These are phyloP conservation scores for Suillus ampliporus DNA, from an alignment of 768 basidiomycete genomes.

Conservation along the genomic window DNA sequence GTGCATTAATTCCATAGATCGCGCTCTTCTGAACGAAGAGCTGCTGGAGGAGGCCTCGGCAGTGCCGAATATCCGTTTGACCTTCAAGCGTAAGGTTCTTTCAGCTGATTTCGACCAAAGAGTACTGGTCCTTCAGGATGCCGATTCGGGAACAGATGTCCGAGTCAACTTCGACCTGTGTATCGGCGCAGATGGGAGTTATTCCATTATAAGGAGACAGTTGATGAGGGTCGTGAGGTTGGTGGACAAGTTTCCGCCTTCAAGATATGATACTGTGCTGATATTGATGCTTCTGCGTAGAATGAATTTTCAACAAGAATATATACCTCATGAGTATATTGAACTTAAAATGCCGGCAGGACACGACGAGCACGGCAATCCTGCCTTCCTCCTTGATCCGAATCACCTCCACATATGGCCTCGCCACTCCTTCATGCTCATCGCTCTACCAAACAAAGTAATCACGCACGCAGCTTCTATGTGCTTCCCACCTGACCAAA, in stretches of 20 bases:
- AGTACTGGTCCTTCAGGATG: constrained; percentile 57
- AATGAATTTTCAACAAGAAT: constrained; percentile 95
- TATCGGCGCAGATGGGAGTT: constrained; percentile 93
- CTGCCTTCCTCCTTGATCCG: constrained; percentile 85
- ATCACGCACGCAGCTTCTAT: constrained; percentile 30
- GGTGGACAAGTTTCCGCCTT: constrained; percentile 31
- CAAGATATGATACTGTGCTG: constrained; percentile 11
- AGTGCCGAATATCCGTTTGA: constrained; percentile 64
- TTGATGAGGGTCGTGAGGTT: constrained; percentile 95
- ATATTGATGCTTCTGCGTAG: constrained; percentile 47
- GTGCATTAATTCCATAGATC: constrained; percentile 95
- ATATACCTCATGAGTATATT: constrained; percentile 94
- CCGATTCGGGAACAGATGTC: constrained; percentile 46
- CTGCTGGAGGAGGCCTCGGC: constrained; percentile 79
- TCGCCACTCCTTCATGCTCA: constrained; percentile 98
- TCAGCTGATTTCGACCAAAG: constrained; percentile 76
- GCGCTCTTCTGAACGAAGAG: constrained; percentile 83
- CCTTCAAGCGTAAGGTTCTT: constrained; percentile 83
- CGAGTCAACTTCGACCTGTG: constrained; percentile 74
- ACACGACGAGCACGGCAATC: constrained; percentile 58
- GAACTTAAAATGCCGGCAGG: constrained; percentile 95
- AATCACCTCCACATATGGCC: constrained; percentile 99
- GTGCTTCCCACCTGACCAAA: constrained; percentile 31
- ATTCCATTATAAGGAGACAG: constrained; percentile 89
- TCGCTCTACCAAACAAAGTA: constrained; percentile 97